These are phyloP conservation scores for Tulasnella calospora DNA, from an alignment of 768 basidiomycete species.

Conservation along the genomic window DNA sequence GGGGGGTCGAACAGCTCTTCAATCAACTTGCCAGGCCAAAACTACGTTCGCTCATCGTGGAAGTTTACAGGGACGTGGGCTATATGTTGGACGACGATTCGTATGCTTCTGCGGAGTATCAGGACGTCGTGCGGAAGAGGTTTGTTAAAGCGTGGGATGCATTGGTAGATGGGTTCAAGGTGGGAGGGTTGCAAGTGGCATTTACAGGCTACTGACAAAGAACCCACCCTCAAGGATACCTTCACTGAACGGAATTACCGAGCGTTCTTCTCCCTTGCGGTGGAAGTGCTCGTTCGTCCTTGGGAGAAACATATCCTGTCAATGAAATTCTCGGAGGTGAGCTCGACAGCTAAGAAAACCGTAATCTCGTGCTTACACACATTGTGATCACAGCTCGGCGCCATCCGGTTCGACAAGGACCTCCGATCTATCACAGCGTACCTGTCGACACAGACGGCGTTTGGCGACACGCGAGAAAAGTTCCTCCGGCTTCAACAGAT, in stretches of 20 bases:
- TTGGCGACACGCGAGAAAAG: constrained; percentile 88
- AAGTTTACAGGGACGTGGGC: constrained; percentile 87
- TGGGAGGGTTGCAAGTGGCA: constrained; percentile 35
- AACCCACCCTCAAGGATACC: constrained; percentile 52
- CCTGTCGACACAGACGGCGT: constrained; percentile 80
- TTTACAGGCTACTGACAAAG: not conserved
- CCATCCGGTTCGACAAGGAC: constrained; percentile 91
- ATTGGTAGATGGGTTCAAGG: constrained; percentile 83
- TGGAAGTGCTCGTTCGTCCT: constrained; percentile 85
- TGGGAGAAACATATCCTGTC: constrained; percentile 87
- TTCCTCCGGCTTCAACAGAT: constrained; percentile 90
- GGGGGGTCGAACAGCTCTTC: constrained; percentile 87
- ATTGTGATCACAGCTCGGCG: constrained; percentile 65
- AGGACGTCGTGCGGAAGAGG: constrained; percentile 81
- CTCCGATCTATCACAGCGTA: constrained; percentile 76
- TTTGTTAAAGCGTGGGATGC: constrained; percentile 87
- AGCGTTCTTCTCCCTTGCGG: constrained; percentile 73
- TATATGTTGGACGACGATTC: constrained; percentile 87
- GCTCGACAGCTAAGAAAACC: constrained; percentile 29
- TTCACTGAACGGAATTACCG: constrained; percentile 88
- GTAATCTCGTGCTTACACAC: constrained; percentile 12
- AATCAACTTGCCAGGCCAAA: constrained; percentile 89
- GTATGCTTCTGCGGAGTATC: constrained; percentile 77
- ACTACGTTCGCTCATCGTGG: constrained; percentile 73
- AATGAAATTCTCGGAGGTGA: constrained; percentile 82